These are phyloP conservation scores for Colletotrichum somersetense DNA, from an alignment of 2,329 filamentous ascomycete genomes.

Conservation along the genomic window DNA sequence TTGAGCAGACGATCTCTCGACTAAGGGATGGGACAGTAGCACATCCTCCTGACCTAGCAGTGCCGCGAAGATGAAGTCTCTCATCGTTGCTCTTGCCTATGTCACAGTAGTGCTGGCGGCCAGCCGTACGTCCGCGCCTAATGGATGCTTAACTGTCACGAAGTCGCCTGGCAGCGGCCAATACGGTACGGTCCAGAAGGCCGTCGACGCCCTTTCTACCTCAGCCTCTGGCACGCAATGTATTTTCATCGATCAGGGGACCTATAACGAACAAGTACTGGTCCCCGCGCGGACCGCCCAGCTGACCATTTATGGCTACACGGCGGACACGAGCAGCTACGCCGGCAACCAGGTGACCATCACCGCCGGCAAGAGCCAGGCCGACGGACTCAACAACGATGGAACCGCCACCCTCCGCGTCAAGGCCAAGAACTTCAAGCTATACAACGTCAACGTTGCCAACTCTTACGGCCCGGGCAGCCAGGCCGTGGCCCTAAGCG, in stretches of 20 bases:
- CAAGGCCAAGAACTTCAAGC: conserved; percentile 62
- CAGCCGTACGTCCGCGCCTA: conserved; percentile 48
- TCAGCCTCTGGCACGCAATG: conserved; percentile 62
- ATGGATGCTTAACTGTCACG: conserved; percentile 50
- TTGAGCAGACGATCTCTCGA: background rate
- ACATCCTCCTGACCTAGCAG: background rate
- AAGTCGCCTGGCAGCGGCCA: conserved; percentile 44
- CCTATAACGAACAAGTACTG: conserved; percentile 71
- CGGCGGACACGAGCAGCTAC: conserved; percentile 65
- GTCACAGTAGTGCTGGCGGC: conserved; percentile 42
- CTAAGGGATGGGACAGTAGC: conserved; percentile 10
- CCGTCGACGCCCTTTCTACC: conserved; percentile 69
- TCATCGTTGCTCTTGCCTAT: conserved; percentile 21
- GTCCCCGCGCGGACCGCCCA: conserved; percentile 61
- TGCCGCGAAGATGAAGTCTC: conserved; percentile 32
- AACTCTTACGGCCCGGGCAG: conserved; percentile 63
- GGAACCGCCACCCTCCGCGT: conserved; percentile 63
- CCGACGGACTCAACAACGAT: conserved; percentile 65
- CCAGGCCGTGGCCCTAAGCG: conserved; percentile 61
- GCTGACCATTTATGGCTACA: conserved; percentile 70
- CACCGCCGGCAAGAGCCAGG: conserved; percentile 66
- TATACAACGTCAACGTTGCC: conserved; percentile 71
- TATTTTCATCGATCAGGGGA: conserved; percentile 76
- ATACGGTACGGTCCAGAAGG: conserved; percentile 57
- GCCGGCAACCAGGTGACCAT: conserved; percentile 69